Evolutionary conservation across 169 alveolate species (phyloP), one percentile per base, ranked within the genome.

Genomic region (Eimeria brunetti): DNA sequence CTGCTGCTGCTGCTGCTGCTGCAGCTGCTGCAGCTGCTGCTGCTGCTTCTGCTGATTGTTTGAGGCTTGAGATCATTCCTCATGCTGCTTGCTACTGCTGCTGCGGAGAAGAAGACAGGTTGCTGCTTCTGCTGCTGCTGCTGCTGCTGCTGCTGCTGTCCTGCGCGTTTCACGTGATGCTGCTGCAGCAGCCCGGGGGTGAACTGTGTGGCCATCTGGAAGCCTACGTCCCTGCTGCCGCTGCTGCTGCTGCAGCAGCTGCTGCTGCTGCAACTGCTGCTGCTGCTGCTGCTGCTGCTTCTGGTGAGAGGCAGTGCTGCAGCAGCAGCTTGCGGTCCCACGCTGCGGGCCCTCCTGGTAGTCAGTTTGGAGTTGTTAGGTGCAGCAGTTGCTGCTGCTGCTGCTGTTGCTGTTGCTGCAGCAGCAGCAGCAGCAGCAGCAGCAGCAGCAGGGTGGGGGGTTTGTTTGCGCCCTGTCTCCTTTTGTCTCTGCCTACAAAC

Each of bases 201-300:
- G 81, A 18, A 33, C 51, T 9, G 14, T 30, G 49, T 16, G 5
- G 41, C 24, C 14, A 5, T n/a, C 46, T 71, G 38, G 49, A 38
- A 4, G 11, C 67, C 67, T 58, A 58, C 8, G 18, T 18, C 11
- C 27, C 24, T 58, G 67, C 27, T 58, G 67, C 27, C 2, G 67
- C 67, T 58, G 67, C 67, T 58, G 67, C 67, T 58, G n/a, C n/a
- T n/a, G n/a, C n/a, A n/a, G n/a, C n/a, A n/a, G 67, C 67, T 58
- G 24, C 67, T 58, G 67, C 67, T 58, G 24, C 67, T 58, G 67
- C 67, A 12, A 30, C 78, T 67, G 78, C 44, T 67, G 44, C 78
- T 67, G 78, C 44, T 67, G 78, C 78, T 67, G 85, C 85, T 75
- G 85, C 85, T 75, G 85, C 27, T 75, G 85, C 83, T 73, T 24